Base-by-base conservation (phyloP, 306 rosid species). In the Lathyrus aphaca region DNA sequence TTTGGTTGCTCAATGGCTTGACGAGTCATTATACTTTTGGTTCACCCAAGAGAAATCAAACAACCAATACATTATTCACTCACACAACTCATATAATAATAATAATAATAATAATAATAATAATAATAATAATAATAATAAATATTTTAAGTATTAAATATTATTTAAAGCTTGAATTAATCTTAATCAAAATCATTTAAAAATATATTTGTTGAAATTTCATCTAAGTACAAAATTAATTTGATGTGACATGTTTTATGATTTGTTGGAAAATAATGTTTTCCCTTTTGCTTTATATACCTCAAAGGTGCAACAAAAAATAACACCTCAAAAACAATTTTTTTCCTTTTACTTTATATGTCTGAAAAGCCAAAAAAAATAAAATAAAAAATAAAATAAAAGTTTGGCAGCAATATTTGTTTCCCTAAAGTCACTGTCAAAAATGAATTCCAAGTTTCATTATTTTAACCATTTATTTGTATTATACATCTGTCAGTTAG, bases 401-500 rank as follows among this genome's bases (percentile, higher is more conserved):
- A 16, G 13, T 35, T 7, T 35, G 8, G 1, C 39, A 35, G 10
- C 39, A 35, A 35, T 6, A 5, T 35, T 69, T 71, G 29, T 59
- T 60, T 25, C 66, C 27, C 19, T 9, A 14, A 50, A 10, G 70
- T 75, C 71, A 43, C 66, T 13, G 54, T 75, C 75, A 37, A 16
- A 42, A 51, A 66, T 71, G 1, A 80, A 60, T 71, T 65, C 54
- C 37, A 58, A 60, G 12, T 61, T 73, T 35, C 50, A 55, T 23
- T 43, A 53, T 73, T 69, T 69, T 17, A 62, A 19, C 30, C 10
- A 68, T 73, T 37, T 6, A 27, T 74, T 27, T 50, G 61, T 49
- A 63, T 46, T 69, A 48, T 64, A 69, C 80, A 74, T 56, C 54
- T 64, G 81, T 54, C 70, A 27, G 60, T 45, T 46, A 58, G 73